Base-by-base conservation (phyloP, 805 yeast species). In the Saccharomycopsis babjevae region DNA sequence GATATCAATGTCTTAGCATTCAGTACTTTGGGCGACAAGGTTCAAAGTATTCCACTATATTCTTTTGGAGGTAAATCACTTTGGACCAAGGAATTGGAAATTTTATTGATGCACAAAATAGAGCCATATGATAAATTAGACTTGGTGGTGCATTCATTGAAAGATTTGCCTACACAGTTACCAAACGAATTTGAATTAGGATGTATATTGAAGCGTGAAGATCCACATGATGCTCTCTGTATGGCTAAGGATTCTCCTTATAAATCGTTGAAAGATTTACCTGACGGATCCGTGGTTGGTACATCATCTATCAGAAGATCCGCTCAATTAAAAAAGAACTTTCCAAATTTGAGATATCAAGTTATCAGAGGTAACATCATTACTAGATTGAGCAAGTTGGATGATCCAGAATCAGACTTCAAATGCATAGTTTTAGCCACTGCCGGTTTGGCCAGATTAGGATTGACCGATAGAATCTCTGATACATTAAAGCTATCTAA, bases 71-170 rank as follows among this genome's bases (percentile, higher is more conserved):
- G 99, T 30, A 94, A 94, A 72, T 84, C 97, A 0, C 73, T 94
- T 28, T 94, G 99, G 99, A 94, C 99, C 2, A 88, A 89, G 70
- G 99, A 94, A 73, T 78, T 94, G 61, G 99, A 94, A 73, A 85
- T 84, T 28, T 75, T 91, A 57, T 75, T 93, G 46, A 79, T 87
- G 65, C 80, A 80, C 64, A 77, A 80, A 55, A 78, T 83, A 30
- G 92, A 86, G 34, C 77, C 75, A 20, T 84, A 77, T 66, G 85
- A 87, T 59, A 79, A 84, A 73, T 77, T 93, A 57, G 97, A 94
- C 71, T 76, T 93, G 73, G 86, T 94, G 69, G 98, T 93, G 43
- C 98, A 94, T 72, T 89, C 97, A 2, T 78, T 94, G 66, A 94
- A 94, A 72, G 98, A 92, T 74, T 80, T 83, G 83, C 99, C 99